phyloP scores from a whole-genome alignment of 371 early-diverging fungal species.

The Mortierella sp. region DNA sequence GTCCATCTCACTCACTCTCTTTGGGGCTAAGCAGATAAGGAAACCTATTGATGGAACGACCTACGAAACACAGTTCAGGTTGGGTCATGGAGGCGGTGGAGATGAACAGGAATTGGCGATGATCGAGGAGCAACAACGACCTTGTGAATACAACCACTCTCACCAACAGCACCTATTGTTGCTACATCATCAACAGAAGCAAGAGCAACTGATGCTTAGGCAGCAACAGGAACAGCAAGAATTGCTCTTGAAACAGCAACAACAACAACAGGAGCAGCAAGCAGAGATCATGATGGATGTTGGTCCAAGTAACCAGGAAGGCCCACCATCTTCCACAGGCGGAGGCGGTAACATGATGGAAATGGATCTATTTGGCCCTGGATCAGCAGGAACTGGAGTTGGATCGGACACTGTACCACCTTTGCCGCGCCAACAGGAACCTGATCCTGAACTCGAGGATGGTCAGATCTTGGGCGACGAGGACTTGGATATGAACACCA shows the following conservation, averaged over 20 bases:
- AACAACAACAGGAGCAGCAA: conserved; percentile 12
- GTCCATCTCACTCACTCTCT: conserved; percentile 46
- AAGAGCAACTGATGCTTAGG: conserved; percentile 14
- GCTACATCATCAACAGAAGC: conserved; percentile 32
- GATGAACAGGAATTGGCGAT: conserved; percentile 35
- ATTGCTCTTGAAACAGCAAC: conserved; percentile 16
- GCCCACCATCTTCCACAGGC: not conserved
- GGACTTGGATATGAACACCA: conserved; percentile 32
- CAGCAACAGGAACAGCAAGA: conserved; percentile 21
- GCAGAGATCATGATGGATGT: not conserved
- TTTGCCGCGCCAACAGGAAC: conserved; percentile 23
- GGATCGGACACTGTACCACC: conserved; percentile 31
- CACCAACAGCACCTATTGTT: conserved; percentile 32
- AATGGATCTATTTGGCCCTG: conserved; percentile 23
- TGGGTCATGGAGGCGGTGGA: conserved; percentile 48
- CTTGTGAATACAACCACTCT: conserved; percentile 36
- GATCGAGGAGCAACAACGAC: conserved; percentile 30
- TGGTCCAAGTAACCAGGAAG: not conserved
- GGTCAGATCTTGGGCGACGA: conserved; percentile 42
- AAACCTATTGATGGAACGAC: conserved; percentile 41
- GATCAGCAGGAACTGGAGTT: conserved; percentile 12
- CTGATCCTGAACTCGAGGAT: conserved; percentile 38
- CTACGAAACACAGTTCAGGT: conserved; percentile 42
- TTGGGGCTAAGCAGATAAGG: conserved; percentile 51
- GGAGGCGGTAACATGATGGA: conserved; percentile 10